These are phyloP conservation scores for Saccharomycopsis vini DNA, from an alignment of 805 yeast species.

Conservation along the genomic window DNA sequence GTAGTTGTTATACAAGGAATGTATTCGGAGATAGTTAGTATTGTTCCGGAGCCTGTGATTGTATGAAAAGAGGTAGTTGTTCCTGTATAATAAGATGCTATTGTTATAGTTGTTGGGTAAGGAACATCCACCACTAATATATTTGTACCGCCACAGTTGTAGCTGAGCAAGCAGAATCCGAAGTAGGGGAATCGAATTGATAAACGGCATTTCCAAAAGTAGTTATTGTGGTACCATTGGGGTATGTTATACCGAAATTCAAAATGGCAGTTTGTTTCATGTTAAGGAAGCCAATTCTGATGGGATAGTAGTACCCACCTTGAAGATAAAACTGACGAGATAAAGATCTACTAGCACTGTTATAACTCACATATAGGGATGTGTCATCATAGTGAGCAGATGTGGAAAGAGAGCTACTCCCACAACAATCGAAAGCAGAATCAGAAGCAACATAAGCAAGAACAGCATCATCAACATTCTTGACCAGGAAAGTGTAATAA, in stretches of 20 bases:
- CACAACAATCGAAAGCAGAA: constrained; percentile 30
- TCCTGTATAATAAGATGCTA: not conserved
- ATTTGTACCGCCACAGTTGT: not conserved
- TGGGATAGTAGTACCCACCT: constrained; percentile 26
- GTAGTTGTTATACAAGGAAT: constrained; percentile 4
- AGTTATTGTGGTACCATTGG: constrained; percentile 1
- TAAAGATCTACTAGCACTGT: not conserved
- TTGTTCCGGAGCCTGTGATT: not conserved
- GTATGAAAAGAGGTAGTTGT: no score
- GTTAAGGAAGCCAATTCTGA: constrained; percentile 24
- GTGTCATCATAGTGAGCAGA: constrained; percentile 7
- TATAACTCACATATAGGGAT: not conserved
- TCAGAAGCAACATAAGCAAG: constrained; percentile 25
- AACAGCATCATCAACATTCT: constrained; percentile 26
- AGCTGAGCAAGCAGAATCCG: not conserved
- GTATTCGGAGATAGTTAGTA: constrained; percentile 3
- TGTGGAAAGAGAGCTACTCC: constrained; percentile 11
- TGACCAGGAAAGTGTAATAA: constrained; percentile 22
- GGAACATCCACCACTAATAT: not conserved
- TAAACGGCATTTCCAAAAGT: constrained; percentile 2
- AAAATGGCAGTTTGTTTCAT: constrained; percentile 19
- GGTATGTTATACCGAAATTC: constrained; percentile 11
- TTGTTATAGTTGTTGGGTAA: not conserved
- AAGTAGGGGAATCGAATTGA: not conserved
- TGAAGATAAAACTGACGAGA: constrained; percentile 14